Base-by-base conservation (phyloP, 2,329 filamentous ascomycete species). In the Pochonia chlamydosporia region DNA sequence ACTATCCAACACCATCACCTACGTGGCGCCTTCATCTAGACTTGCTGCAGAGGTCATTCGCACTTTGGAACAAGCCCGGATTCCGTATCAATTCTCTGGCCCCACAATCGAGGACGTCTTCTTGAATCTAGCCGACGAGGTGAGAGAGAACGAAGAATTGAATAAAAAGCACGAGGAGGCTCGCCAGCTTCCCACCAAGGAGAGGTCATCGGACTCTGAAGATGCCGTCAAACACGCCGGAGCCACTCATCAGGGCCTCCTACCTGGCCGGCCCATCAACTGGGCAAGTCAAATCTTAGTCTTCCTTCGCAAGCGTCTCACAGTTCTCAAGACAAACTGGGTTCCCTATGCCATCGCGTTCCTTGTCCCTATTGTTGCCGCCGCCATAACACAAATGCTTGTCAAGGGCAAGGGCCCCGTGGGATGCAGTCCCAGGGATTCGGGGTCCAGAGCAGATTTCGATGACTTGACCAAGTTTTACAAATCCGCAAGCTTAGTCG, bases 101-200 rank as follows among this genome's bases (percentile, higher is more conserved):
- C 92, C 91, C 1, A 95, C 89, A 0, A 90, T 96, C 35, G 92
- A 96, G 63, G 90, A 96, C 55, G 90, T 96, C 0, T 96, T 96
- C 65, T 69, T 96, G 21, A 84, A 88, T 53, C 75, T 96, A 30
- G 89, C 89, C 0, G 87, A 92, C 59, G 90, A 96, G 62, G 77
- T 89, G 49, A 76, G 74, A 48, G 75, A 74, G 5, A 79, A 85
- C 52, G 65, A 64, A 41, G 56, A 59, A 13, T 60, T 63, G 44
- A 53, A 54, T 36, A 31, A 20, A 21, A 24, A 14, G 26, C 18
- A 6, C 3, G 11, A 3, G 51, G 47, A 3, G 44, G 46, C 18
- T 59, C 59, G 9, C 59, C 23, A 13, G 25, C 55, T 40, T 43
- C 51, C 2, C 56, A 20, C 6, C 24, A 39, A 9, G 23, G 37